phyloP scores from a whole-genome alignment of 352 stramenopile genomes.

The Phytophthora megakarya region DNA sequence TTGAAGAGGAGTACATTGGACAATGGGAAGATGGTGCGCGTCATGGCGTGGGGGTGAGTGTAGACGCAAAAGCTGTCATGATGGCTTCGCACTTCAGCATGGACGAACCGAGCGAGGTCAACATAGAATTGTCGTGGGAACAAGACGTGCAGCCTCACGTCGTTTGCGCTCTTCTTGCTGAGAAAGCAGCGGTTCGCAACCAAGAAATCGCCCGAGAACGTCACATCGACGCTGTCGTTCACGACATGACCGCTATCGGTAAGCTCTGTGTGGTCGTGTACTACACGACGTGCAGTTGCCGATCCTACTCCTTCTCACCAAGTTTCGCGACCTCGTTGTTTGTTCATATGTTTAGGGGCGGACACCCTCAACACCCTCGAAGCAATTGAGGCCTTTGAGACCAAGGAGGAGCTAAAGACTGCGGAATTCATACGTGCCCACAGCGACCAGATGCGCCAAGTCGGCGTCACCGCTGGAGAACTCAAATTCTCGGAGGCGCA shows the following conservation, averaged over 20 bases:
- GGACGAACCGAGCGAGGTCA: constrained; percentile 31
- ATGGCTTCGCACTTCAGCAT: constrained; percentile 31
- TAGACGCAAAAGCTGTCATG: constrained; percentile 40
- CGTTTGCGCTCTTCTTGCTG: constrained; percentile 43
- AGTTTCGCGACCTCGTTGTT: constrained; percentile 15
- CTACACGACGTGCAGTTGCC: too few relatives aligned
- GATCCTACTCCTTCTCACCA: constrained; percentile 16
- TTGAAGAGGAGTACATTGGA: constrained; percentile 50
- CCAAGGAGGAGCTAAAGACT: constrained; percentile 33
- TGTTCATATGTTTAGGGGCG: constrained; percentile 22
- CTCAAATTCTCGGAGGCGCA: constrained; percentile 53
- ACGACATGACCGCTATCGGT: constrained; percentile 41
- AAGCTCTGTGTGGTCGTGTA: constrained; percentile 16
- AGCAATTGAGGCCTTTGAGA: constrained; percentile 39
- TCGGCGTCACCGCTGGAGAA: constrained; percentile 36
- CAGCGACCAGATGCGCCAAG: constrained; percentile 15
- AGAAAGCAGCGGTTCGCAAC: constrained; percentile 36
- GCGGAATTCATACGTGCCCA: constrained; percentile 39
- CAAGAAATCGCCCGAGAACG: constrained; percentile 48
- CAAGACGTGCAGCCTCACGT: constrained; percentile 28
- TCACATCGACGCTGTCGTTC: constrained; percentile 37
- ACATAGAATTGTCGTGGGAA: constrained; percentile 10
- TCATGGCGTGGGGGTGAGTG: constrained; percentile 43
- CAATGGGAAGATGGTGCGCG: constrained; percentile 46
- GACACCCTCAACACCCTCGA: constrained; percentile 30